phyloP scores from a whole-genome alignment of 345 rosid genomes.

The Punica granatum region DNA sequence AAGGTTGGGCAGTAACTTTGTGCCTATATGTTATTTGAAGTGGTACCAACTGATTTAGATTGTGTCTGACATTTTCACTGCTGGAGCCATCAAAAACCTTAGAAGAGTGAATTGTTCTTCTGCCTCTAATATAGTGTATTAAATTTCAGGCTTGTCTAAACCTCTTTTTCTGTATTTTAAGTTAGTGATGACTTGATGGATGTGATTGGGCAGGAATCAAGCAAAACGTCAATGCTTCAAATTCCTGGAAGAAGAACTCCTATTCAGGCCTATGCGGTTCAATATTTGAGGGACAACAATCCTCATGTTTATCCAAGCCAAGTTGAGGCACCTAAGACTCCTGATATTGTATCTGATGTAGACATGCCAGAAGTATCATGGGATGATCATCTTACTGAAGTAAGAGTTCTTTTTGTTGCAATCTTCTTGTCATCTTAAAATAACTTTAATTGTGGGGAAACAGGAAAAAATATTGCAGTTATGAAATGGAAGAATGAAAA shows the following conservation, averaged over 20 bases:
- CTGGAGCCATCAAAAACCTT: background rate
- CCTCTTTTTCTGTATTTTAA: conserved; percentile 3
- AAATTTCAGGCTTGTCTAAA: conserved; percentile 1
- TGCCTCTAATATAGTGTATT: background rate
- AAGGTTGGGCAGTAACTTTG: background rate
- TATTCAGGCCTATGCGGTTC: conserved; percentile 70
- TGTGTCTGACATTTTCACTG: background rate
- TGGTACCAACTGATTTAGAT: background rate
- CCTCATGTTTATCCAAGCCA: conserved; percentile 37
- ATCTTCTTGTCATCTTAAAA: no score
- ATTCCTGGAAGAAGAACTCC: conserved; percentile 25
- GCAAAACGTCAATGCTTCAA: conserved; percentile 30
- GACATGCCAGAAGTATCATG: conserved; percentile 51
- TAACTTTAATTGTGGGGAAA: no score
- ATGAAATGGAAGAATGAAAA: no score
- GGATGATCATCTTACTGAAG: conserved; percentile 80
- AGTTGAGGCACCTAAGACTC: conserved; percentile 55
- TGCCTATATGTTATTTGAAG: background rate
- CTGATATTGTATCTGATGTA: conserved; percentile 43
- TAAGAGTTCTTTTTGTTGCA: conserved; percentile 28
- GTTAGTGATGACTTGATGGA: background rate
- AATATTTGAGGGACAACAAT: conserved; percentile 57
- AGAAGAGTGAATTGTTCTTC: background rate
- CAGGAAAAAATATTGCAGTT: no score
- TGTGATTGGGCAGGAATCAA: conserved; percentile 39